Percentiles rank a stretch among this genome's conserved stretches.
Conservation (phyloP, 1,284 basidiomycete species). For the Bondarzewia mesenterica region DNA sequence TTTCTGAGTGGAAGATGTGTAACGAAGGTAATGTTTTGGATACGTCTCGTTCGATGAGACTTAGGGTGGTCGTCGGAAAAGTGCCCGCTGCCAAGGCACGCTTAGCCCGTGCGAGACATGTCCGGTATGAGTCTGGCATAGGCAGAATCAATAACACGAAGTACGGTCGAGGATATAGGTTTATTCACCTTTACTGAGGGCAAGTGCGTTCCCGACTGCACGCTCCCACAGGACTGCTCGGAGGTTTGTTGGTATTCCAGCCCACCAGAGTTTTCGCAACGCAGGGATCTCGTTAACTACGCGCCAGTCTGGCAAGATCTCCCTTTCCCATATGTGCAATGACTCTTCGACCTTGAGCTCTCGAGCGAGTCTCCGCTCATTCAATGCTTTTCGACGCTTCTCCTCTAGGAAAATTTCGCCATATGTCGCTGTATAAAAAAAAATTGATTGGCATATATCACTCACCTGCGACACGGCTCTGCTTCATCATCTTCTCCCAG, state of each 20-base stretch:
- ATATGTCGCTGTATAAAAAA: not conserved
- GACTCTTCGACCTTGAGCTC: slow-evolving; percentile 67
- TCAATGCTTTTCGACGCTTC: slow-evolving; percentile 53
- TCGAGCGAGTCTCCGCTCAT: slow-evolving; percentile 57
- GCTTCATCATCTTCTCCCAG: slow-evolving; percentile 91
- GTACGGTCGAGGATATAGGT: slow-evolving; percentile 2
- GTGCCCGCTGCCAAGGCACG: slow-evolving; percentile 62
- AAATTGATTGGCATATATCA: slow-evolving; percentile 11
- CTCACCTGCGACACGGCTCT: slow-evolving; percentile 64
- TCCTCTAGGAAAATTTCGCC: slow-evolving; percentile 44
- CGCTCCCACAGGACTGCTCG: slow-evolving; percentile 83
- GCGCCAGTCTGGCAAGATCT: slow-evolving; percentile 80
- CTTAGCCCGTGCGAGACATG: slow-evolving; percentile 67
- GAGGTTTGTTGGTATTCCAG: slow-evolving; percentile 82
- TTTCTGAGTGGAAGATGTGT: slow-evolving; percentile 78
- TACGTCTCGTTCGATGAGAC: slow-evolving; percentile 76
- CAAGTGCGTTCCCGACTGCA: slow-evolving; percentile 84
- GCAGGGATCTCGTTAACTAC: slow-evolving; percentile 57
- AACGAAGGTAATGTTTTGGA: slow-evolving; percentile 74
- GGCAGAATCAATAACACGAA: slow-evolving; percentile 2
- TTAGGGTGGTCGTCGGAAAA: slow-evolving; percentile 68
- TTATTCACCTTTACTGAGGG: slow-evolving; percentile 71
- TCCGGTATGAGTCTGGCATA: slow-evolving; percentile 65
- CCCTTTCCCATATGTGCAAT: slow-evolving; percentile 67
- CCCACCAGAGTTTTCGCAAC: slow-evolving; percentile 84